phyloP scores from a whole-genome alignment of 495 filamentous ascomycete species.

The Lophium mytilinum region DNA sequence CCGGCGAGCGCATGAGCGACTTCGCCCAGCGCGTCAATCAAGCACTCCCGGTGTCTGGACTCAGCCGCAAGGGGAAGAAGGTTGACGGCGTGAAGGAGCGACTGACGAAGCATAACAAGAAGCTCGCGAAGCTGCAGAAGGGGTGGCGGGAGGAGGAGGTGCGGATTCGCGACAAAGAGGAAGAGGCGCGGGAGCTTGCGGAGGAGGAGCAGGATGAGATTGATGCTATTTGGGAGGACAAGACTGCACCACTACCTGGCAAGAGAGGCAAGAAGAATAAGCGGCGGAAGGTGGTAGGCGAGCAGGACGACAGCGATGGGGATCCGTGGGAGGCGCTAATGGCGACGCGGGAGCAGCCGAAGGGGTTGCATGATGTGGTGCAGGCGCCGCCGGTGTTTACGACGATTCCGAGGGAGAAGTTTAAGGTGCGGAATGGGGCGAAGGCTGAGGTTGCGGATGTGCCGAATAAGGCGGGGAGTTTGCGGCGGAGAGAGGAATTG shows the following conservation, averaged over 20 bases:
- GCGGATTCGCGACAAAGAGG: conserved; percentile 45
- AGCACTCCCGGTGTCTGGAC: conserved; percentile 61
- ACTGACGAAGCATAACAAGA: conserved; percentile 70
- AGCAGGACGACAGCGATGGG: conserved; percentile 43
- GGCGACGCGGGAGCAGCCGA: conserved; percentile 40
- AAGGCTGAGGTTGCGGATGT: conserved; percentile 65
- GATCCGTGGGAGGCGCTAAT: conserved; percentile 79
- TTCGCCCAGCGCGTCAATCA: conserved; percentile 82
- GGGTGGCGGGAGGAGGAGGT: conserved; percentile 70
- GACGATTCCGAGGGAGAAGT: conserved; percentile 54
- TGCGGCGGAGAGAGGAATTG: conserved; percentile 75
- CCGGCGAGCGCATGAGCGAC: conserved; percentile 72
- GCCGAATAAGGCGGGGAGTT: conserved; percentile 67
- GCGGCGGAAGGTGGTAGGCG: conserved; percentile 35
- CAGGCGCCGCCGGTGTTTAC: conserved; percentile 71
- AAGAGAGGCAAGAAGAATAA: conserved; percentile 43
- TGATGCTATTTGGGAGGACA: conserved; percentile 40
- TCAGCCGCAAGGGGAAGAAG: conserved; percentile 25
- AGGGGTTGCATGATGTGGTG: conserved; percentile 68
- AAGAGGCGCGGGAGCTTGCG: conserved; percentile 53
- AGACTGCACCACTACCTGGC: conserved; percentile 40
- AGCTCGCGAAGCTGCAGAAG: conserved; percentile 69
- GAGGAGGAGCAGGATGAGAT: conserved; percentile 59
- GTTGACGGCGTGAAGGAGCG: conserved; percentile 48
- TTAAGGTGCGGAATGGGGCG: conserved; percentile 60